These are phyloP conservation scores for Fusarium cyanostomum DNA, from an alignment of 2,329 filamentous ascomycete species.

Conservation along the genomic window DNA sequence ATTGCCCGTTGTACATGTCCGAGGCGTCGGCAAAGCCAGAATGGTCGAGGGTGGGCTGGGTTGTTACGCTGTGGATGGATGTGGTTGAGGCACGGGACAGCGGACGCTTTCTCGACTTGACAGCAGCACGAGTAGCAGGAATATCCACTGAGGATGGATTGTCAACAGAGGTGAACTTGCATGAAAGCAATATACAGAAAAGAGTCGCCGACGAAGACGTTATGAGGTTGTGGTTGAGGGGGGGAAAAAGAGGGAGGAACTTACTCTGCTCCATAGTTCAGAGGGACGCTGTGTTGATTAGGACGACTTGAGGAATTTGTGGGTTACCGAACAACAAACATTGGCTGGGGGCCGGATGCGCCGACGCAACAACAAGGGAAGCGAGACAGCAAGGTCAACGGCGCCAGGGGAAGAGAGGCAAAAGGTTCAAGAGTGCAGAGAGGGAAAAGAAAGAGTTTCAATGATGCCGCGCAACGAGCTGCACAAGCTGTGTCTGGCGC, in stretches of 20 bases:
- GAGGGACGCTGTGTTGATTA: constrained; percentile 44
- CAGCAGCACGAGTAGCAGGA: constrained; percentile 44
- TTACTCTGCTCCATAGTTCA: constrained; percentile 51
- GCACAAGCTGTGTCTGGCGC: constrained; percentile 37
- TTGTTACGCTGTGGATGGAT: constrained; percentile 64
- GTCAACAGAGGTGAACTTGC: constrained; percentile 31
- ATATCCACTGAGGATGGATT: constrained; percentile 40
- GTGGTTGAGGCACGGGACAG: constrained; percentile 66
- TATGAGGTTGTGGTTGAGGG: constrained; percentile 26
- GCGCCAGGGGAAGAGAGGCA: constrained; percentile 29
- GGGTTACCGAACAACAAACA: constrained; percentile 53
- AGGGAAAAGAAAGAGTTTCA: constrained; percentile 14
- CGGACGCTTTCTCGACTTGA: constrained; percentile 60
- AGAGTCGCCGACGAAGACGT: constrained; percentile 7
- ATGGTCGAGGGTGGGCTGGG: constrained; percentile 62
- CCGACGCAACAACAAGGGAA: constrained; percentile 42
- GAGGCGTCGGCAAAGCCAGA: constrained; percentile 54
- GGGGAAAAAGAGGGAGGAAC: constrained; percentile 36
- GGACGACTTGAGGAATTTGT: constrained; percentile 43
- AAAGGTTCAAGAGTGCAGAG: constrained; percentile 10
- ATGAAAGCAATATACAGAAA: constrained; percentile 11
- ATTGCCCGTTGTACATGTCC: constrained; percentile 60
- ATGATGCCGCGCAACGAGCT: constrained; percentile 25
- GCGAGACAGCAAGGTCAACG: constrained; percentile 15
- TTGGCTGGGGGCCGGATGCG: constrained; percentile 47